Base-by-base conservation (phyloP, 306 rosid genomes). In the Trifolium subterraneum region DNA sequence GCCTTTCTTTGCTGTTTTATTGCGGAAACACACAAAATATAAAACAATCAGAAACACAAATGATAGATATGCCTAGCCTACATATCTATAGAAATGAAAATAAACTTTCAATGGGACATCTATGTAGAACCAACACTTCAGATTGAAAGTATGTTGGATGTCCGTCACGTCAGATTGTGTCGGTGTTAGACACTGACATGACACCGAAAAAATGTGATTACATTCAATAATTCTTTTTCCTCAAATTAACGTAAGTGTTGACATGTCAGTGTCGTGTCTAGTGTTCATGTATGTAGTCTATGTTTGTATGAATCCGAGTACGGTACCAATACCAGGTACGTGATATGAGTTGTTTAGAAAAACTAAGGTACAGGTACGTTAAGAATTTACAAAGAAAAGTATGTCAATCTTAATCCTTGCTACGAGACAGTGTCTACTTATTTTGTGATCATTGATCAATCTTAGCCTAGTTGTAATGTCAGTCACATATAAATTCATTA, bases 1-100 rank as follows among this genome's bases (percentile, higher is more conserved):
- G 76, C 68, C 66, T 62, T 38, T 10, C 74, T 55, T 11, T 44
- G 63, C 69, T 72, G 84, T 70, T 82, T 72, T 56, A 72, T 55
- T 25, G 73, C 68, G 74, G 41, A 56, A 67, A 50, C 2, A 55
- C 71, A 12, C 25, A 68, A 72, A 33, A 50, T 25, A 10, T 16
- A 78, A 63, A 31, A 66, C 70, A 70, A 74, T 79, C 67, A 67
- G 75, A 80, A 35, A n/a, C 62, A 68, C 18, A 38, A 41, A 31
- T 19, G 19, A 54, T 23, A 5, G 45, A 60, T 27, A 54, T 18
- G 51, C 31, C 18, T 39, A 29, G 33, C 33, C 33, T 6, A 61
- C 65, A 52, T 64, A 63, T 9, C 68, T 19, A 18, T 3, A 15
- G 31, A 23, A 19, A 62, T 45, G 2, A 71, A 76, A 31, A 35